Base-by-base conservation (phyloP, 2,329 filamentous ascomycete genomes). In the Diatrype stigma region DNA sequence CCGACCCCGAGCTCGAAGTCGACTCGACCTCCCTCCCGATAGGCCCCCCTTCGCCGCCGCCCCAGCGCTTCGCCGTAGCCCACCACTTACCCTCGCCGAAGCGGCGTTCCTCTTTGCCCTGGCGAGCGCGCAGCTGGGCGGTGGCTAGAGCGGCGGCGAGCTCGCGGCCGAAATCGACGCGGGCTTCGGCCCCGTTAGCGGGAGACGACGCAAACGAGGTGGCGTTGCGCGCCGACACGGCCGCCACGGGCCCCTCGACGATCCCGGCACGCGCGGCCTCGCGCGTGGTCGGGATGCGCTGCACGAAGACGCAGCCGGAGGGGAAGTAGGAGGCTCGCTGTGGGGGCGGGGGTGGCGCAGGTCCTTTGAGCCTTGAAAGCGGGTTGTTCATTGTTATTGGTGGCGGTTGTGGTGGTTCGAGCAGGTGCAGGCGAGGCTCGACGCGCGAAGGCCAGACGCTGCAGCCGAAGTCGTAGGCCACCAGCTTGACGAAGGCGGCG, bases 381-480 rank as follows among this genome's bases (percentile, higher is more conserved):
- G 22, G 22, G 8, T 23, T 44, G 14, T n/a, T 16, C 12, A 8
- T 14, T 28, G 12, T 23, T 28, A 11, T 23, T 44, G 21, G 11
- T 17, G 21, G 14, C 11, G 17, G 4, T 23, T 6, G 12, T 46
- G 58, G 56, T 55, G 62, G 54, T 57, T 62, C 72, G 46, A 69
- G 50, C 62, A 86, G 65, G 44, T 84, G 76, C 19, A 86, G 70
- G 2, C 83, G 75, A 10, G 83, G 83, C 58, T 86, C 83, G 22
- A 73, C 70, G 38, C 82, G 76, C 16, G 82, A 71, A 23, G 77
- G 72, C 2, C 74, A 71, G 46, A 84, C 77, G 57, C 79, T 85
- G 65, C 83, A 86, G 47, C 81, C 80, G 64, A 85, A 86, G 55
- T 86, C 82, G 60, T 86, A 86, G 17, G 81, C 76, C 16, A 86